A percentile compares a stretch with the other conserved stretches of the same genome.
phyloP scores from a whole-genome alignment of 2,329 filamentous ascomycete species.

The Aschersonia sp. region DNA sequence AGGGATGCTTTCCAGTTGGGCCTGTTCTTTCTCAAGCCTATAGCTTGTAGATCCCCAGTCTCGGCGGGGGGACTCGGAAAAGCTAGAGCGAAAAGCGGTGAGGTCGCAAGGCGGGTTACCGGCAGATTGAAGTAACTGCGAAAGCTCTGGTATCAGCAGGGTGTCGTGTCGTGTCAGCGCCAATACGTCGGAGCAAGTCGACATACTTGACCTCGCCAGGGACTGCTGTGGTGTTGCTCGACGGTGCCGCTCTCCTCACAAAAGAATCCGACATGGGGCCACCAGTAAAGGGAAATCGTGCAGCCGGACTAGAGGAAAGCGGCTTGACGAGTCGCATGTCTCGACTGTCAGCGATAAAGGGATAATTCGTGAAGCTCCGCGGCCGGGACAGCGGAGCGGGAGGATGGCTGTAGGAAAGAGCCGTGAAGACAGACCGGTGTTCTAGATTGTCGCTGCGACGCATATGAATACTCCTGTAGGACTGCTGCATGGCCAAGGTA shows the following conservation, averaged over 20 bases:
- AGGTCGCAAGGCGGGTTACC: conserved; percentile 4
- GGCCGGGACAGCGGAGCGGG: neutral
- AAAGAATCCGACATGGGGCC: conserved; percentile 9
- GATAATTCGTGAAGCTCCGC: neutral
- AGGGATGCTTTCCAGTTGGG: neutral
- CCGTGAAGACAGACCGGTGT: neutral
- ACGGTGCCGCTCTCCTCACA: conserved; percentile 1
- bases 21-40: conserved; percentile 3
- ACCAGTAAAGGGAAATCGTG: neutral
- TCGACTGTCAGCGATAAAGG: neutral
- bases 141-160: neutral
- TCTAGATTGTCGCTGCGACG: neutral
- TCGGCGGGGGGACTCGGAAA: conserved; percentile 4
- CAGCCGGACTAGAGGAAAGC: neutral
- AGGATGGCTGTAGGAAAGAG: neutral
- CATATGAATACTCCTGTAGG: neutral
- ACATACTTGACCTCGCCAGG: conserved; percentile 12
- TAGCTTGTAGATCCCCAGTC: neutral
- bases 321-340: neutral
- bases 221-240: neutral
- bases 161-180: conserved; percentile 1
- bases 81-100: conserved; percentile 8
- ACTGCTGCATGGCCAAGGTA: neutral
- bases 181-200: neutral
- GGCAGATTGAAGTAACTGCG: conserved; percentile 20